Evolutionary conservation across 78 protist species (phyloP), one percentile per base, ranked within the genome.

Genomic region (Polysphondylium violaceum): DNA sequence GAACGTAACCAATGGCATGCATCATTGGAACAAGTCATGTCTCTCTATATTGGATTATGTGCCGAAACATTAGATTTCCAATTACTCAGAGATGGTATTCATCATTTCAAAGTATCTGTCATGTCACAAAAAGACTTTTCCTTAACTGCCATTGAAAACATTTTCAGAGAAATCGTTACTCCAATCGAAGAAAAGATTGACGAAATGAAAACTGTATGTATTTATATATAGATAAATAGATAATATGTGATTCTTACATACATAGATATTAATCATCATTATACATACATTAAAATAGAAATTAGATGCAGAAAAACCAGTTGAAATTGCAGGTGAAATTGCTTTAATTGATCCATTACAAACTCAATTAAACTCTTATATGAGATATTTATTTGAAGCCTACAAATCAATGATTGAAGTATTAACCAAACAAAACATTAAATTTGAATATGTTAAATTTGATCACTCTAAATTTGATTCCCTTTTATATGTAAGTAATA

Each of bases 1-100:
- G 63, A 56, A 43, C 74, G 90, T 63, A 69, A 74, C 23, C 41
- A 50, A 55, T 83, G 77, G 77, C 77, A 71, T 44, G 36, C 90
- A 83, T 40, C 71, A 9, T 83, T 83, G 29, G 90, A 83, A 33
- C 77, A 83, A 31, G 60, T 83, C 36, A 69, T 83, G 78, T 59
- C 72, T 21, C 40, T 69, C 7, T 83, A 83, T n/a, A 51, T 83
- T 56, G 35, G 27, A 58, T 71, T 83, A 55, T 67, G 79, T 69
- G 78, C 65, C 21, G 78, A 83, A 16, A 60, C 21, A 40, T 74
- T 74, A 59, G 72, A 69, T 63, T 72, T 50, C 53, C 63, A 36
- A 40, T 63, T 43, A 36, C 50, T 83, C 29, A 88, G 60, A 81
- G 95, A 92, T 75, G 95, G 92, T 69, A 51, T 92, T 25, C 77